Conservation (phyloP, 1,284 basidiomycete species). For the Leccinum pachyderme region DNA sequence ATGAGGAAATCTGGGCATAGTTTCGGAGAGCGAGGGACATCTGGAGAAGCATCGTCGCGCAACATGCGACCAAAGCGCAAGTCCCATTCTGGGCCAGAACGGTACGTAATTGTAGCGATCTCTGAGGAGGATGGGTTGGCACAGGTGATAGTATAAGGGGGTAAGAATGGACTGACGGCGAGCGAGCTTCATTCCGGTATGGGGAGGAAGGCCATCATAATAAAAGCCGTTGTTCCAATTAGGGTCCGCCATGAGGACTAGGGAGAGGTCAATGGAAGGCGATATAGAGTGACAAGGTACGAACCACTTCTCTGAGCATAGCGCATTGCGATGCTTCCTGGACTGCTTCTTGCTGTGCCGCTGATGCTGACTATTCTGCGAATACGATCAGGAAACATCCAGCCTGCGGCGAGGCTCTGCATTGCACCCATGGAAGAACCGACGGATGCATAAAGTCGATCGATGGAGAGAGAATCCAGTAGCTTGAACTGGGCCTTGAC, state of each 20-base stretch:
- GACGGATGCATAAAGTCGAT: constrained; percentile 88
- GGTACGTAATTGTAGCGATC: constrained; percentile 98
- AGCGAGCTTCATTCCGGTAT: constrained; percentile 98
- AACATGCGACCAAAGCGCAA: constrained; percentile 88
- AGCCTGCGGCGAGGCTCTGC: constrained; percentile 95
- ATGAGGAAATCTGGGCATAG: constrained; percentile 98
- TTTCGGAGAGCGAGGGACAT: constrained; percentile 47
- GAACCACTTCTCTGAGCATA: constrained; percentile 92
- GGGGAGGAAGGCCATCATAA: constrained; percentile 92
- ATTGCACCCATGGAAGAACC: constrained; percentile 97
- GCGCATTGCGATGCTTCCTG: constrained; percentile 92
- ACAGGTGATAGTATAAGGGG: background rate
- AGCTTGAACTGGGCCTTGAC: constrained; percentile 88
- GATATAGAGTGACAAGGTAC: constrained; percentile 26
- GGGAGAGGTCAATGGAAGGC: constrained; percentile 8
- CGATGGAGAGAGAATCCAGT: constrained; percentile 83
- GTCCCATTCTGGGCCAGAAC: constrained; percentile 99
- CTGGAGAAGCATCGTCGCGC: constrained; percentile 30
- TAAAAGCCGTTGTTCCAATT: constrained; percentile 99
- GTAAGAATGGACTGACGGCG: constrained; percentile 62
- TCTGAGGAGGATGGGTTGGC: constrained; percentile 46
- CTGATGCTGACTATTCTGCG: constrained; percentile 90
- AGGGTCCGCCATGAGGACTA: constrained; percentile 97
- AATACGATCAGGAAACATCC: constrained; percentile 89
- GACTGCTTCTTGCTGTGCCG: constrained; percentile 88